Evolutionary conservation across 306 rosid genomes (phyloP), one percentile per base, ranked within the genome.

Genomic region (Cucurbita maxima): DNA sequence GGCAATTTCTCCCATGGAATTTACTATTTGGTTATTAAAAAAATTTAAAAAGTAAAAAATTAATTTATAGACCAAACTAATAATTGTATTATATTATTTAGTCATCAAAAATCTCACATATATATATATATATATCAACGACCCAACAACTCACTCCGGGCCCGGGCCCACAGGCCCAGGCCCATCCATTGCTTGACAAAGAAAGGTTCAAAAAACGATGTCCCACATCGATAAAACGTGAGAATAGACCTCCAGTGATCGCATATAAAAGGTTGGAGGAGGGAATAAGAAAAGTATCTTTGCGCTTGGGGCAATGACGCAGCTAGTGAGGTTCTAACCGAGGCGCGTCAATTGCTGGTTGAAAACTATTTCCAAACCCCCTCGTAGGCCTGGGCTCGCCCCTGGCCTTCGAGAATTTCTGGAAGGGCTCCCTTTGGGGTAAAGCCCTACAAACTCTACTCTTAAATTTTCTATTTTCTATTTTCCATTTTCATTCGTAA

Each of bases 301-400:
- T 74, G 77, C 77, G 77, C 77, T 74, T 74, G 77, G 77, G 77
- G 77, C 77, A 74, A 74, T 74, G 77, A 74, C 77, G 70, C 77
- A 74, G 77, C 77, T 74, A 74, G 77, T 74, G 77, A 74, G 77
- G 77, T 74, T 7, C 77, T 74, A 74, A 74, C 77, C 77, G 77
- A 74, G 70, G 77, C 77, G 77, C 71, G 77, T 74, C 77, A 6
- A 74, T 74, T 74, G 77, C 77, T 74, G 77, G 77, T 74, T 74
- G 77, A 74, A 74, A 58, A 74, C 77, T 74, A 74, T 74, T 74
- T 74, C 77, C 77, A 74, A 74, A 74, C 77, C 77, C 77, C 77
- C 77, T 74, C 77, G 22, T 58, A 57, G 77, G 71, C 77, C 58
- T 58, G 77, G 71, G 77, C 19, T 59, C 45, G 52, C 5, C 77